Evolutionary conservation across 1,139 yeast genomes (phyloP), one percentile per base, ranked within the genome.

Genomic region (Blastobotrys illinoisensis): DNA sequence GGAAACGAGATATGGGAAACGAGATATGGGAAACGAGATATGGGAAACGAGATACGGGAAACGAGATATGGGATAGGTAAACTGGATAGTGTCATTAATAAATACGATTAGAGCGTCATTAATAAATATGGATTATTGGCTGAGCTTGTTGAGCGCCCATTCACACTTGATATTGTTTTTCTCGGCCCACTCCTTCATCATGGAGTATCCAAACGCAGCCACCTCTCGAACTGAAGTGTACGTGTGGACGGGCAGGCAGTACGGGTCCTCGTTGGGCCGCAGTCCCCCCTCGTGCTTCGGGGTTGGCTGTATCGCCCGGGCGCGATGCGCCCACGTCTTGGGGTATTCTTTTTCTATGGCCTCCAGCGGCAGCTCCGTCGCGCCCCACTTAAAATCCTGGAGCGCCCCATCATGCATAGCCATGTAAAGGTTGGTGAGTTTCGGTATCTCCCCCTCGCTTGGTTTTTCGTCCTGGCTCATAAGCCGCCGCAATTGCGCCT

Each of bases 191-290:
- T 73, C 76, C 24, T 60, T 61, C 9, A 68, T 55, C 28, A 71
- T 54, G 6, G 64, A 56, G 51, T 66, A 68, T 3, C 71, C 74
- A 51, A 74, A 67, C 4, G 77, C 76, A 1, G 76, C 72, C 0
- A 71, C 77, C 50, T 75, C 78, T 47, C 72, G 74, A 5, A 73
- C 56, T 3, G 72, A 58, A n/a, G 76, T 67, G 55, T 64, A 71
- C 26, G 63, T 63, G 48, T 72, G 75, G 48, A 74, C 59, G 1
- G 78, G 78, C 48, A 74, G 58, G 43, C 60, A 64, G 53, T 63
- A 75, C 14, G 64, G 62, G 55, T 74, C 75, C 28, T 63, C 64
- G 36, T 64, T 50, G 1, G 77, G 77, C 36, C 74, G 60, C 43
- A 65, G 64, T 18, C 67, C 67, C 2, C 68, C 66, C 32, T 62